Evolutionary conservation across 805 yeast genomes (phyloP), one percentile per base, ranked within the genome.

Genomic region (Hermanozyma aechmeae): DNA sequence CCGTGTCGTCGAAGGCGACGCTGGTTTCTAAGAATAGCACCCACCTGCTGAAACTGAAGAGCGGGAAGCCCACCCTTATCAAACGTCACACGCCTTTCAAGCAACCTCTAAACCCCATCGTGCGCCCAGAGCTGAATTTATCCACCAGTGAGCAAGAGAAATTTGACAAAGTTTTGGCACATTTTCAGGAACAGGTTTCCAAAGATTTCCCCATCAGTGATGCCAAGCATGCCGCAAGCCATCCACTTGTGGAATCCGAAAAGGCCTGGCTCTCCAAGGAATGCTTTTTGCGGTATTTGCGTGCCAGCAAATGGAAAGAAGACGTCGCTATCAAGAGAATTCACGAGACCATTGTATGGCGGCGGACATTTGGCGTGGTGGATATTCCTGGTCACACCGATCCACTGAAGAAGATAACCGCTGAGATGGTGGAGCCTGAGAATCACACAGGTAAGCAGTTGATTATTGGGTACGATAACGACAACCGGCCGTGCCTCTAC

Each of bases 361-460:
- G 78, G 50, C 56, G 77, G 35, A 65, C 68, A 8, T 68, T 68
- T 42, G 77, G 77, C 6, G 51, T 61, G 13, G 58, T 54, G 9
- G 27, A 46, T 5, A 39, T 56, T 15, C 56, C 56, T 2, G 48
- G 39, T 7, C 42, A 41, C 28, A 38, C 51, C 7, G 57, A 55
- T 19, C 34, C 48, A 3, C 41, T 45, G 16, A 58, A 58, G 23
- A 32, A 50, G 16, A 37, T 62, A 25, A 56, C 64, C 3, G 56
- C 68, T 2, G 68, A 68, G 3, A 39, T 55, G 21, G 66, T 69
- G 10, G 62, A 61, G 17, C 47, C 48, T 5, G 78, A 73, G 44
- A 70, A 68, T 41, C 51, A 51, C 36, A 67, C 76, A 1, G 79
- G 78, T 12, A 72, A 71, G 39, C 66, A 70, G 34, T 44, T 68